A percentile compares a stretch with the other conserved stretches of the same genome.
phyloP scores from a whole-genome alignment of 2,329 filamentous ascomycete genomes.

The Microdochium paspali region DNA sequence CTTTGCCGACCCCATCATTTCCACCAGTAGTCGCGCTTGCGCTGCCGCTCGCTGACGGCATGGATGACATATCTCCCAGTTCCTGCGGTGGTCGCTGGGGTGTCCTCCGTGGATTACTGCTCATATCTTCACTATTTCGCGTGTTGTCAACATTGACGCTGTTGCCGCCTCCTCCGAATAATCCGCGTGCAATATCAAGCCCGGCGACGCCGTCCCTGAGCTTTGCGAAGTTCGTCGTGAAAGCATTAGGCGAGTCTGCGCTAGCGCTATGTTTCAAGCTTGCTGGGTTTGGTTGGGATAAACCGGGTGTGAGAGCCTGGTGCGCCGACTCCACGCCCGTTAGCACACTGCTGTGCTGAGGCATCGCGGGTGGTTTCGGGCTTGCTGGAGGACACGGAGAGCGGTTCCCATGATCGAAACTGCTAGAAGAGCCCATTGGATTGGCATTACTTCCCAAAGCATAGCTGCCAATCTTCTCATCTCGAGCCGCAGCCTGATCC shows the following conservation, averaged over 20 bases:
- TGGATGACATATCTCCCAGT: not conserved
- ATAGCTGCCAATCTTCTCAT: slow-evolving; percentile 28
- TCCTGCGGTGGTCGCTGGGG: not conserved
- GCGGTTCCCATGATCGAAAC: slow-evolving; percentile 3
- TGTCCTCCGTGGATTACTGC: slow-evolving; percentile 3
- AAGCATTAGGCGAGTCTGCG: slow-evolving; percentile 32
- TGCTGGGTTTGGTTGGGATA: slow-evolving; percentile 14
- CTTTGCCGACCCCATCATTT: not conserved
- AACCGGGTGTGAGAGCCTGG: slow-evolving; percentile 34
- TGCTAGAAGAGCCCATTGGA: slow-evolving; percentile 2
- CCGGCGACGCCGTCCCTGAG: slow-evolving; percentile 38
- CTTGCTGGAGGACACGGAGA: slow-evolving; percentile 18
- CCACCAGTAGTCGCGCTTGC: not conserved
- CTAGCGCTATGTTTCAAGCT: slow-evolving; percentile 33
- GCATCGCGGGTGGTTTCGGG: slow-evolving; percentile 27
- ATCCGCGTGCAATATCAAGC: slow-evolving; percentile 36
- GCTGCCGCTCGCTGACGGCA: not conserved
- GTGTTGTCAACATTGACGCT: not conserved
- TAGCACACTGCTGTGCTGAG: slow-evolving; percentile 42
- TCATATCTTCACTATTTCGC: slow-evolving; percentile 6
- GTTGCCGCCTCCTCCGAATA: slow-evolving; percentile 25
- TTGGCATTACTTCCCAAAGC: slow-evolving; percentile 10
- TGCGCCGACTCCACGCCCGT: slow-evolving; percentile 50
- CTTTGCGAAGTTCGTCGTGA: slow-evolving; percentile 26
- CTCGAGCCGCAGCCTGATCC: slow-evolving; percentile 39